Evolutionary conservation across 768 basidiomycete genomes (phyloP), one percentile per base, ranked within the genome.

Genomic region (Russula brevipes): DNA sequence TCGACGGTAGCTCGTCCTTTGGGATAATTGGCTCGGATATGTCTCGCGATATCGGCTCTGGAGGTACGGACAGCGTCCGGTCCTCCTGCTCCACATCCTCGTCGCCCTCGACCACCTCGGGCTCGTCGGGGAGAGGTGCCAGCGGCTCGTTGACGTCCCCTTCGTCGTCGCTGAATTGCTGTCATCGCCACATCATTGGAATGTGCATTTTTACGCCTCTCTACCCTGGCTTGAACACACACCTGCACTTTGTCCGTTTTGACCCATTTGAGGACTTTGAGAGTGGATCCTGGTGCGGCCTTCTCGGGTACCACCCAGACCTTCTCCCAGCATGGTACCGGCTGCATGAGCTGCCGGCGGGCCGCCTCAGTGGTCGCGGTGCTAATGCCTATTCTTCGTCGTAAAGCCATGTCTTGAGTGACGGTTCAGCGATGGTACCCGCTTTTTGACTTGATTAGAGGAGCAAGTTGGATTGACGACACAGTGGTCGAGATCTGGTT

Each of bases 81-180:
- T 88, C 88, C 58, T 89, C 89, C 64, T 84, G 81, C 59, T 89
- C 87, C 72, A 86, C 80, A 59, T 91, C 89, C 52, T 90, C 89
- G 55, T 88, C 82, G n/a, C 78, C 82, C 39, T 91, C 91, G 0
- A 83, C 85, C 8, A 83, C 82, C 72, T 92, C 90, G 31, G 85
- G 82, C 67, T 91, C 90, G 60, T 83, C 82, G 5, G 89, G 91
- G 47, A 93, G 77, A 17, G 91, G 91, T 1, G 85, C 91, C 31
- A 93, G 79, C 14, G 90, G 89, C 69, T 89, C 88, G 68, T 93
- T 89, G 0, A 77, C 82, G 65, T 85, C 87, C 55, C 82, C 88
- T 70, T 93, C 91, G 62, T 92, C 89, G 70, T 93, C 91, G 70
- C 88, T 91, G 69, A 93, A 94, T 80, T 91, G 88, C 91, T 94